These are phyloP conservation scores for Pichia sp. DNA, from an alignment of 1,139 yeast genomes.

Conservation along the genomic window DNA sequence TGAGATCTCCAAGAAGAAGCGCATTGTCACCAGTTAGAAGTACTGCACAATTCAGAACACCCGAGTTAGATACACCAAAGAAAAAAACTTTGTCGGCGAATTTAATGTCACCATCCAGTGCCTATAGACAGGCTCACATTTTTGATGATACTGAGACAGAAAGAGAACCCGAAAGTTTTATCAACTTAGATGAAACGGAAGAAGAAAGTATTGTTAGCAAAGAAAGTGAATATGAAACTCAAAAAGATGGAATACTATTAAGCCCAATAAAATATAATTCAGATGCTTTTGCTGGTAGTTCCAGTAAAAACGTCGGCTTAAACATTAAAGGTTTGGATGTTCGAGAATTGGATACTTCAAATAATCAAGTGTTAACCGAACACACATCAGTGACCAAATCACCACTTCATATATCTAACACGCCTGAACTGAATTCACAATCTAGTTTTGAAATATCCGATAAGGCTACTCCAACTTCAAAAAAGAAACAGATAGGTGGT, in stretches of 20 bases:
- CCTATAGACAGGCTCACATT: slow-evolving; percentile 12
- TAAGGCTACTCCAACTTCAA: slow-evolving; percentile 15
- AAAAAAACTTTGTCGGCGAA: slow-evolving; percentile 6
- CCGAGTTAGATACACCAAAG: slow-evolving; percentile 17
- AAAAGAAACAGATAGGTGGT: slow-evolving; percentile 19
- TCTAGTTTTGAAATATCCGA: slow-evolving; percentile 1
- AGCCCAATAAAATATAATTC: slow-evolving; percentile 14
- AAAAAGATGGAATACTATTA: slow-evolving; percentile 4
- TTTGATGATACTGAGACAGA: slow-evolving; percentile 13
- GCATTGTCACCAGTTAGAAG: slow-evolving; percentile 15
- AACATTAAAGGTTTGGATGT: slow-evolving; percentile 9
- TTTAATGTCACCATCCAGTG: slow-evolving; percentile 8
- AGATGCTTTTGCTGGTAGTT: neutral
- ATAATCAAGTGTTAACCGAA: no score
- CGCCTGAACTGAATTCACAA: slow-evolving; percentile 6
- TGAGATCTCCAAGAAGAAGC: slow-evolving; percentile 18
- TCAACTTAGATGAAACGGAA: slow-evolving; percentile 21
- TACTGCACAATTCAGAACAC: slow-evolving; percentile 18
- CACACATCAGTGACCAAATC: no score
- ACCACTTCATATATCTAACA: neutral
- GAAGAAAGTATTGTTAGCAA: slow-evolving; percentile 16
- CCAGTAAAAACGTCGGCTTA: slow-evolving; percentile 4
- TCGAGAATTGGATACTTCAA: neutral
- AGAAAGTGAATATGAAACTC: neutral
- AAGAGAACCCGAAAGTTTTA: slow-evolving; percentile 22